Evolutionary conservation across 768 basidiomycete species (phyloP), one percentile per base, ranked within the genome.

Genomic region (Tephrocybe sp.): DNA sequence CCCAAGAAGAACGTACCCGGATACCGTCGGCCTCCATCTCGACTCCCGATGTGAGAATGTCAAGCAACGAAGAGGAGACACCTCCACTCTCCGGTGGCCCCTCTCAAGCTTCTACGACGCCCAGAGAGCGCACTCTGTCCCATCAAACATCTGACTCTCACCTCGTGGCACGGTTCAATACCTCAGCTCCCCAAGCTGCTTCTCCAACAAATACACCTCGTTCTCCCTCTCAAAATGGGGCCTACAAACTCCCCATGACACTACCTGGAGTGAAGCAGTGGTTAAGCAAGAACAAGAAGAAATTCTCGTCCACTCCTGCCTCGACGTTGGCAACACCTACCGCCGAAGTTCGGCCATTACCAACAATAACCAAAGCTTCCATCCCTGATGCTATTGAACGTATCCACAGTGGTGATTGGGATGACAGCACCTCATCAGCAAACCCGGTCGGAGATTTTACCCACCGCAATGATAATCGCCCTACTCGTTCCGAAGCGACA

Each of bases 251-350:
- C 40, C 89, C 89, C 1, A 88, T 80, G 64, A 88, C 80, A 16
- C 73, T 87, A 16, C 84, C 88, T 45, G 88, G 83, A 19, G 89
- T 91, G 21, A 85, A 83, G 64, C 88, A 86, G 58, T 91, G 89
- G 89, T 64, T 91, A 37, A 85, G 72, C 55, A 80, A 76, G 53
- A 76, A 75, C 50, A 82, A 81, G 64, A 83, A 78, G 61, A 69
- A 77, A 18, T 78, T 80, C 50, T 67, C 77, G 6, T 67, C 70
- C 4, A 69, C 72, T 2, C 61, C 70, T 15, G 57, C 68, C 13
- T 60, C 66, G 21, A 50, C 61, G 18, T 49, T 63, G 11, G 12
- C 46, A 9, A 50, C 56, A 16, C 47, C 67, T 37, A 43, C 57
- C 33, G 47, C 61, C 19, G 70, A 65, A 57, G 59, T 52, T 43